Conservation (phyloP, 345 rosid genomes). For the Balakata baccata region DNA sequence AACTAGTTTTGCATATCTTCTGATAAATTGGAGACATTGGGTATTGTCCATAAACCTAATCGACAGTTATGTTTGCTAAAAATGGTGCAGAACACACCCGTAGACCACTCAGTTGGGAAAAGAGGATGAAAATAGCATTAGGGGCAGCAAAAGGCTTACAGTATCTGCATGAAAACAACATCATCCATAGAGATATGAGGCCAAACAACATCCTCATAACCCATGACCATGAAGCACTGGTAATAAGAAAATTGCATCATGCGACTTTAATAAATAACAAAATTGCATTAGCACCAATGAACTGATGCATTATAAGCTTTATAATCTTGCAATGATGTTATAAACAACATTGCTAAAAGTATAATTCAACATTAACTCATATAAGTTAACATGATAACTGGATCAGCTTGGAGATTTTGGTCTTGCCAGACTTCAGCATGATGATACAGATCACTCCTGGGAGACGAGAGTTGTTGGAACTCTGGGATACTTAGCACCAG, state of each 20-base stretch:
- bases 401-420: slow-evolving; percentile 67
- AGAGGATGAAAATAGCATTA: slow-evolving; percentile 55
- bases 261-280: too few species aligned
- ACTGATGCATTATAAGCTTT: background rate
- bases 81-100: slow-evolving; percentile 47
- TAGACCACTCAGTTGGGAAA: slow-evolving; percentile 47
- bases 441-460: slow-evolving; percentile 42
- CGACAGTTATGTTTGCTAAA: background rate
- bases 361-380: background rate
- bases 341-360: background rate
- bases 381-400: background rate
- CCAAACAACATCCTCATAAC: slow-evolving; percentile 68
- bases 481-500: slow-evolving; percentile 61
- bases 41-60: background rate
- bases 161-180: slow-evolving; percentile 55
- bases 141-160: slow-evolving; percentile 56
- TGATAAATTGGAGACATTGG: background rate
- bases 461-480: slow-evolving; percentile 59
- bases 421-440: slow-evolving; percentile 49
- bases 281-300: background rate
- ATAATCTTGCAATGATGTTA: background rate
- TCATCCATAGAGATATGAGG: slow-evolving; percentile 61
- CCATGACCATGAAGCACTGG: slow-evolving; percentile 55
- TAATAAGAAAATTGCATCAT: slow-evolving; percentile 18
- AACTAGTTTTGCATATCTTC: background rate